phyloP scores from a whole-genome alignment of 2,329 filamentous ascomycete species.

The Salinomyces thailandicus region DNA sequence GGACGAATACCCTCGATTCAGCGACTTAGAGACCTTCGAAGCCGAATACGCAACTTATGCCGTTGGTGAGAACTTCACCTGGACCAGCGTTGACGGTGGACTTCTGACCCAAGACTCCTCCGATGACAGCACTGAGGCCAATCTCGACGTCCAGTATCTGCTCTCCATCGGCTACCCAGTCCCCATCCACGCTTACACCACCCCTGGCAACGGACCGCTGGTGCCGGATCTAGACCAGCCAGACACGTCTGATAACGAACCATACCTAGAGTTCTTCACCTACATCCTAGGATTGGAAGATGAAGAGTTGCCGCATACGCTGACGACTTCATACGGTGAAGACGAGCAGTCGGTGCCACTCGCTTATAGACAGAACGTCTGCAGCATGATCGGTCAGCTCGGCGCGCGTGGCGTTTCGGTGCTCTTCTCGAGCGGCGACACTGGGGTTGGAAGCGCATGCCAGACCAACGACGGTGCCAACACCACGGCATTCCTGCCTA shows the following conservation, averaged over 20 bases:
- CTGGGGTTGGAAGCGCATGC: conserved; percentile 42
- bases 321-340: conserved; percentile 56
- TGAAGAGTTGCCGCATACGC: conserved; percentile 46
- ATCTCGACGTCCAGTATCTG: conserved; percentile 54
- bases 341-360: conserved; percentile 51
- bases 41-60: conserved; percentile 31
- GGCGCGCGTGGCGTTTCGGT: conserved; percentile 53
- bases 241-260: conserved; percentile 48
- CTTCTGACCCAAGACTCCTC: conserved; percentile 12
- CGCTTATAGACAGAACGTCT: conserved; percentile 51
- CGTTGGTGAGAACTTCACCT: conserved; percentile 36
- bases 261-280: conserved; percentile 52
- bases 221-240: conserved; percentile 32
- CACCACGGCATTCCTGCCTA: conserved; percentile 31
- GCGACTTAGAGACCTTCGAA: conserved; percentile 37
- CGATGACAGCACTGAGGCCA: conserved; percentile 37
- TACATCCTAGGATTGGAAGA: conserved; percentile 42
- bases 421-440: conserved; percentile 52
- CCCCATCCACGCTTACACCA: conserved; percentile 47
- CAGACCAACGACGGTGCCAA: conserved; percentile 34
- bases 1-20: conserved; percentile 40
- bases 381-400: conserved; percentile 52
- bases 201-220: conserved; percentile 45
- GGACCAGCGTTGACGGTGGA: conserved; percentile 12
- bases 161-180: conserved; percentile 44